Evolutionary conservation across 2,329 filamentous ascomycete species (phyloP).

Genomic region (Emericellopsis cladophorae): DNA sequence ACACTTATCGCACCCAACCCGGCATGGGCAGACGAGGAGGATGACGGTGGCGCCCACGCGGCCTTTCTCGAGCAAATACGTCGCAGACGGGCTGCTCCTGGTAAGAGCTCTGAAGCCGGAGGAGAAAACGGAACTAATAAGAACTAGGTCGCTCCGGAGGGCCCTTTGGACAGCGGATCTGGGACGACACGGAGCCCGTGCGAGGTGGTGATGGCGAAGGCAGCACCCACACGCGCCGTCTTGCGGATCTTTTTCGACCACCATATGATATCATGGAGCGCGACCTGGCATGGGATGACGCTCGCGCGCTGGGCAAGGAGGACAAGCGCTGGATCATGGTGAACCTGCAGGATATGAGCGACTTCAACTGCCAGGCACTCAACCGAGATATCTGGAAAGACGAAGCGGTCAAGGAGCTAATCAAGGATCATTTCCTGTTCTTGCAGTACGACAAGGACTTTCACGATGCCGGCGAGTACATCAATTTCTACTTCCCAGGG

Average conservation of each 20-base stretch:
- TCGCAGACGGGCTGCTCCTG: constrained; percentile 17
- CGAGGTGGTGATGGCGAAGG: constrained; percentile 24
- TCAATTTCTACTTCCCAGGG: constrained; percentile 76
- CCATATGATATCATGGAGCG: constrained; percentile 82
- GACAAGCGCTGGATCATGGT: constrained; percentile 89
- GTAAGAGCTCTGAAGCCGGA: too few relatives aligned
- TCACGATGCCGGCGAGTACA: constrained; percentile 62
- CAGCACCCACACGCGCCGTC: constrained; percentile 55
- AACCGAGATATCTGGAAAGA: constrained; percentile 98
- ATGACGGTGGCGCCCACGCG: constrained; percentile 42
- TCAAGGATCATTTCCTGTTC: constrained; percentile 90
- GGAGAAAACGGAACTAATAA: too few relatives aligned
- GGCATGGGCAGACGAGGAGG: constrained; percentile 34
- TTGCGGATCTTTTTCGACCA: constrained; percentile 86
- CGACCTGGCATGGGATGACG: constrained; percentile 63
- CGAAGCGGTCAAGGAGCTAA: constrained; percentile 58
- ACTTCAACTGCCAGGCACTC: constrained; percentile 88
- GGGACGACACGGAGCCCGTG: constrained; percentile 13
- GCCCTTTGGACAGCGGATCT: constrained; percentile 26
- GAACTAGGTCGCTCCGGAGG: constrained; percentile 12
- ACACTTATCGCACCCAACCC: constrained; percentile 64
- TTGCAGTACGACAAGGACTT: constrained; percentile 88
- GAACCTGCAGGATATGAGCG: constrained; percentile 84
- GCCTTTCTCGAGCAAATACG: constrained; percentile 56
- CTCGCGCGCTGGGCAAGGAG: constrained; percentile 74